Base-by-base conservation (phyloP, 352 stramenopile species). In the Elongisporangium anandrum region DNA sequence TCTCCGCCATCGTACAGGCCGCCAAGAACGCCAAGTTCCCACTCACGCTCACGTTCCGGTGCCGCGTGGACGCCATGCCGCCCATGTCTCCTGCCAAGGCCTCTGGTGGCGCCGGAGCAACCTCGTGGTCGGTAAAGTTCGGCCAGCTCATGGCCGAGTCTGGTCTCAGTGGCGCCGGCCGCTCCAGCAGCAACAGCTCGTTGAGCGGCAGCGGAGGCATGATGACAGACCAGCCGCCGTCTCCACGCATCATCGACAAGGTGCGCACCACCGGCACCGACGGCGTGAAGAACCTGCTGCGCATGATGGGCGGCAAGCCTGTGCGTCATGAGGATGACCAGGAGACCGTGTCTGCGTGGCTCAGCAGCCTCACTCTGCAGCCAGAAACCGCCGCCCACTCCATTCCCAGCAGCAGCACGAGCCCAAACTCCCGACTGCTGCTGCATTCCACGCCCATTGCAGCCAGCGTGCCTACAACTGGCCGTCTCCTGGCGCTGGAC, bases 231-330 rank as follows among this genome's bases (percentile, higher is more conserved):
- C 29, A 41, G 29, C 50, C 65, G 4, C 50, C 55, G 16, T 77
- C 68, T 17, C 57, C 70, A 29, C 61, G 56, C 12, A 63, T 54
- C 7, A 56, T 87, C 10, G 79, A 86, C 15, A 87, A 87, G 48
- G 78, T 89, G 29, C 75, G 82, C 45, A 80, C 85, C 52, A 69
- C 69, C 2, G 72, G 73, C 4, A 79, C 76, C 0, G 83, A 92
- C 15, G 77, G 77, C 15, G 70, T 93, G 52, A 90, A 91, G 72
- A 93, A 77, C 56, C 51, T 93, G 45, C 75, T 93, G 45, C 81
- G 81, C 8, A 88, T 88, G 49, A 93, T 91, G 52, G 79, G 79
- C 0, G 78, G 68, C 38, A 85, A 81, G 38, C 54, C 58, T 17
- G 63, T 61, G 9, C 68, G 74, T 3, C 79, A 79, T 0, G 78